Evolutionary conservation across 345 rosid species (phyloP).

Genomic region (Erysimum cheiranthoides): DNA sequence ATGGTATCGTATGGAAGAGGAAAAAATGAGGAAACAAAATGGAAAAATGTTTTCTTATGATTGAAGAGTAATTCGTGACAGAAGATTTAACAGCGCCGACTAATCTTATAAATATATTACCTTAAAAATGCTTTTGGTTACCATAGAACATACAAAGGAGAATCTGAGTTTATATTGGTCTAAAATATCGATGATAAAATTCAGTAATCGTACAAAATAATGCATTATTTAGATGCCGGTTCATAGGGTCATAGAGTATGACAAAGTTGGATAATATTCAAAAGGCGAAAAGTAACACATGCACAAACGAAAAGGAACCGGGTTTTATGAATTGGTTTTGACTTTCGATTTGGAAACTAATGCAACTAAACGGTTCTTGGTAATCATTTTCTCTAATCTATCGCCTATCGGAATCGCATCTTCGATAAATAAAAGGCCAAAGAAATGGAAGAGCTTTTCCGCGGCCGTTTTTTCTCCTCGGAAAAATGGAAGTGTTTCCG

Average conservation of each 20-base stretch:
- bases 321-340: too few relatives aligned
- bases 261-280: slow-evolving; percentile 25
- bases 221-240: slow-evolving; percentile 26
- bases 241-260: neutral
- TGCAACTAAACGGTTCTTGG: too few relatives aligned
- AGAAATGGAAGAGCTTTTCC: too few relatives aligned
- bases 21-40: neutral
- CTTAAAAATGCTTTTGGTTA: neutral
- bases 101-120: neutral
- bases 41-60: slow-evolving; percentile 27
- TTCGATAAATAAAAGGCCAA: too few relatives aligned
- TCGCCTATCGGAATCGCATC: too few relatives aligned
- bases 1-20: slow-evolving; percentile 6
- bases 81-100: slow-evolving; percentile 30
- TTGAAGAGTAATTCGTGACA: slow-evolving; percentile 41
- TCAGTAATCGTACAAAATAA: neutral
- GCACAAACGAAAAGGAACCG: neutral
- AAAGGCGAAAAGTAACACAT: neutral
- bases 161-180: slow-evolving; percentile 19
- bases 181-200: neutral
- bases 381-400: too few relatives aligned
- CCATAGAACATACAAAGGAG: slow-evolving; percentile 32
- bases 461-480: too few relatives aligned
- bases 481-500: too few relatives aligned
- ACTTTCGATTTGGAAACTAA: too few relatives aligned